Evolutionary conservation across 768 basidiomycete species (phyloP).

Genomic region (Holtermannia corniformis): DNA sequence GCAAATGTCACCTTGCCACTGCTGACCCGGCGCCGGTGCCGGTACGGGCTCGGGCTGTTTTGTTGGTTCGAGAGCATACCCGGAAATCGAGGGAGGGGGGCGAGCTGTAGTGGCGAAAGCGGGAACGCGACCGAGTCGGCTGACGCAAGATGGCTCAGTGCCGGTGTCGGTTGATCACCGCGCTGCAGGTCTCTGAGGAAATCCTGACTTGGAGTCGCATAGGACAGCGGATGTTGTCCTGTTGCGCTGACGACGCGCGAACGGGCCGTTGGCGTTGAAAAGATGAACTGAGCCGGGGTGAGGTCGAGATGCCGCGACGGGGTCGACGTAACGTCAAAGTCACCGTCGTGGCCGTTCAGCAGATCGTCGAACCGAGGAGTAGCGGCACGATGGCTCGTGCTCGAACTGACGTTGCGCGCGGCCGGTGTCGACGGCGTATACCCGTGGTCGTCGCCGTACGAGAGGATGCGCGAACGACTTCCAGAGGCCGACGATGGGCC

Average conservation of each 20-base stretch:
- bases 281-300: constrained; percentile 31
- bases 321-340: constrained; percentile 34
- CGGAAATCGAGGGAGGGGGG: not conserved
- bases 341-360: constrained; percentile 4
- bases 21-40: not conserved
- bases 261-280: constrained; percentile 31
- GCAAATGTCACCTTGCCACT: not conserved
- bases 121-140: not conserved
- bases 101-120: not conserved
- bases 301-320: constrained; percentile 35
- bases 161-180: not conserved
- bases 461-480: constrained; percentile 29
- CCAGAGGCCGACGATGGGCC: constrained; percentile 16
- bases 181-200: not conserved
- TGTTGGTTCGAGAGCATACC: not conserved
- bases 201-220: not conserved
- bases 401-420: constrained; percentile 21
- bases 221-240: not conserved
- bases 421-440: constrained; percentile 25
- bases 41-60: not conserved
- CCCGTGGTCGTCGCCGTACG: constrained; percentile 21
- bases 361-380: constrained; percentile 28
- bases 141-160: not conserved
- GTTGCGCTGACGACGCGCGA: constrained; percentile 7
- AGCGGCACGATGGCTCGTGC: constrained; percentile 16